Base-by-base conservation (phyloP, 2,329 filamentous ascomycete genomes). In the Trichoderma arundinaceum region DNA sequence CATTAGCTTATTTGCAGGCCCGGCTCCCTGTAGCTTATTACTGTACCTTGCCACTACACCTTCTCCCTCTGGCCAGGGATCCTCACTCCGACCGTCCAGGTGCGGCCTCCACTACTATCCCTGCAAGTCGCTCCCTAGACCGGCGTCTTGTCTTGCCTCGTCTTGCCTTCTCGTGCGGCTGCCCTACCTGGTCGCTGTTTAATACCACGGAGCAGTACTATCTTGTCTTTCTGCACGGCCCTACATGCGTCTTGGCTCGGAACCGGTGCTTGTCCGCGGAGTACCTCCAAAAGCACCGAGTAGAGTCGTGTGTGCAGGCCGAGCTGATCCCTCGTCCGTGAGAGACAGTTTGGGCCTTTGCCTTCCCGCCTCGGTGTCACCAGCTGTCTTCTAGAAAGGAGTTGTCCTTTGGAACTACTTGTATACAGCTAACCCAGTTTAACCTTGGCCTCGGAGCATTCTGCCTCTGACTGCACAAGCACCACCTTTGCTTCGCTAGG, bases 361-460 rank as follows among this genome's bases (percentile, higher is more conserved):
- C 12, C 32, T 19, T 44, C 32, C 35, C 39, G 15, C 22, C 39
- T 53, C 32, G 43, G 41, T 39, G 19, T 41, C 68, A 73, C 71
- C 22, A 67, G 56, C 66, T 68, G 68, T 63, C 68, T 76, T 76
- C 74, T 76, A 75, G 74, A 76, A 76, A 74, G 71, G 70, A 49
- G 69, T 70, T 70, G 71, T 70, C 68, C 71, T 68, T 64, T 68
- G 70, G 65, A 64, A 35, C 19, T 35, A 12, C 68, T 38, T 10
- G 22, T 67, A 70, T 69, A 63, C 71, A 69, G 35, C 48, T 52
- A 28, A 38, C 28, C 39, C 9, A 38, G 49, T 32, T 56, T 49
- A 63, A 48, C 51, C 39, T 54, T 62, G 68, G 68, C 68, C 66
- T 76, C 71, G 73, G 74, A 74, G 71, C 66, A 74, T 75, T 75